These are phyloP conservation scores for Zasmidium cellare DNA, from an alignment of 2,329 filamentous ascomycete species.

Conservation along the genomic window DNA sequence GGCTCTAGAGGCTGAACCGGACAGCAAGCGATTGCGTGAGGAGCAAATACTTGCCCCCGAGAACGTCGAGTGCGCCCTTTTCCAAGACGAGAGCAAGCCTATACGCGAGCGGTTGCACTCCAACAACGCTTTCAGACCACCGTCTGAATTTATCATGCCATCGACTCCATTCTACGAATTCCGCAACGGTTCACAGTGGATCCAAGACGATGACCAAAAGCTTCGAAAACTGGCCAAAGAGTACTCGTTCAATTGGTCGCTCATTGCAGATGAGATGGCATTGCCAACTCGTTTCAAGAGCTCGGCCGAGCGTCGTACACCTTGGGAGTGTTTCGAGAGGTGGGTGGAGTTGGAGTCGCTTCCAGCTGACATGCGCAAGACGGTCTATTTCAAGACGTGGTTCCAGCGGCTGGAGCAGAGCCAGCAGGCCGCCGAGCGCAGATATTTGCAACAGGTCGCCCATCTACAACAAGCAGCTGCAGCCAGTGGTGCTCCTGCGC, in stretches of 20 bases:
- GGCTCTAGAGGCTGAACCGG: constrained; percentile 35
- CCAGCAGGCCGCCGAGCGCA: constrained; percentile 58
- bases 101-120: constrained; percentile 88
- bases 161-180: constrained; percentile 87
- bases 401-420: constrained; percentile 64
- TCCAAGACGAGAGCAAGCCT: constrained; percentile 83
- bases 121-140: constrained; percentile 88
- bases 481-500: constrained; percentile 35
- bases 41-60: constrained; percentile 62
- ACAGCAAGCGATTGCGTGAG: constrained; percentile 40
- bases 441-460: constrained; percentile 59
- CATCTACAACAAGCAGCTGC: constrained; percentile 51
- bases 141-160: constrained; percentile 89
- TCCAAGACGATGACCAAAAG: constrained; percentile 84
- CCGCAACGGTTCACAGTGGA: constrained; percentile 87
- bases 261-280: constrained; percentile 80
- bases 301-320: constrained; percentile 83
- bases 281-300: constrained; percentile 77
- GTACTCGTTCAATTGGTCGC: constrained; percentile 95
- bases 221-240: constrained; percentile 81
- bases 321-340: constrained; percentile 98
- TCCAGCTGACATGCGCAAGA: constrained; percentile 91
- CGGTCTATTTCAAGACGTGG: constrained; percentile 85
- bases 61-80: constrained; percentile 78
- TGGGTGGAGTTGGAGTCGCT: constrained; percentile 92